Evolutionary conservation across 108 stramenopile genomes (phyloP), one percentile per base, ranked within the genome.

Genomic region (Epithemia pelagica): DNA sequence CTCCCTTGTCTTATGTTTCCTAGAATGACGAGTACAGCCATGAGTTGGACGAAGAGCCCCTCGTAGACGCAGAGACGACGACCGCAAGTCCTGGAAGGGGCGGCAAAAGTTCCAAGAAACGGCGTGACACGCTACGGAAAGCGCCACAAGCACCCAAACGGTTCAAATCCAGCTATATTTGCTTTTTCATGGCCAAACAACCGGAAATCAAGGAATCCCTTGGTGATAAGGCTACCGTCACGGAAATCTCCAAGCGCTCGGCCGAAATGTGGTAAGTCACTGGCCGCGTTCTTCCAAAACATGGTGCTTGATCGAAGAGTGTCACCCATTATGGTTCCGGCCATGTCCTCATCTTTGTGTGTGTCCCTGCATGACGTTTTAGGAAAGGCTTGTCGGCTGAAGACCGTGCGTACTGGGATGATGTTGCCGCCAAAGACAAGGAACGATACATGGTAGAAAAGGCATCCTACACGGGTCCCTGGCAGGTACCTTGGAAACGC

Each of bases 91-190:
- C 37, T 10, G 15, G 37, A 5, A 46, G 37, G 62, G 65, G 28
- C 27, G 65, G 28, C 27, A 65, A 59, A n/a, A 67, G 66, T 53
- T 32, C 19, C 3, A 61, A 51, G 46, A 71, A 68, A 55, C 71
- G 69, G 28, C 71, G 69, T 25, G 69, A 75, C 28, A 65, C 57
- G 22, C 54, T 81, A 21, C 52, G 80, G 29, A 82, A 79, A 60
- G 72, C 75, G 0, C 78, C 78, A 19, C 78, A 79, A 51, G 81
- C 84, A 52, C 84, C 84, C 19, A 85, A 85, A 54, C 31, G 84
- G n/a, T 85, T 85, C 72, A 79, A 79, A 58, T 73, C 71, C 21
- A 79, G 78, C 54, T 85, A 85, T 60, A 85, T 85, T 37, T 79
- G 61, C 54, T 85, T 85, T 70, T 85, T 82, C 64, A 81, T 70